A percentile compares a stretch with the other conserved stretches of the same genome.
These are phyloP conservation scores for Podaxis sp. DNA, from an alignment of 768 basidiomycete genomes.

Conservation along the genomic window DNA sequence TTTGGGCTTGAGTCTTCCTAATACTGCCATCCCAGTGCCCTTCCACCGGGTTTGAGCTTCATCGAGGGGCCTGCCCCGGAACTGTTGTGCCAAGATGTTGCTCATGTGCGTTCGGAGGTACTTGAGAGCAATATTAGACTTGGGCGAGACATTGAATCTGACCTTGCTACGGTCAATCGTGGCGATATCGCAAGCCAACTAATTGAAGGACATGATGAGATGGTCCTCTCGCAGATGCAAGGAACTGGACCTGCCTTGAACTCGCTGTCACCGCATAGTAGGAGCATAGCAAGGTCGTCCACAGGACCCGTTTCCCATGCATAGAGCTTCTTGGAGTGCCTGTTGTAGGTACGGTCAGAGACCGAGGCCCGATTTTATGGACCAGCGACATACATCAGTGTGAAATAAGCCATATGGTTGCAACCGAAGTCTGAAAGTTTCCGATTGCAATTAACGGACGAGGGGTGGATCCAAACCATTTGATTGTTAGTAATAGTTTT, in stretches of 20 bases:
- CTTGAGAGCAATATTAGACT: constrained; percentile 78
- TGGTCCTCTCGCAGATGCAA: no score
- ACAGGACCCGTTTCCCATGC: constrained; percentile 92
- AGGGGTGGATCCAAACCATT: constrained; percentile 78
- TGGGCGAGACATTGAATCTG: constrained; percentile 66
- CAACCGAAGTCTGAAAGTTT: constrained; percentile 68
- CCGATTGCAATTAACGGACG: constrained; percentile 83
- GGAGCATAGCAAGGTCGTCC: constrained; percentile 75
- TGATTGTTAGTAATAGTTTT: constrained; percentile 84
- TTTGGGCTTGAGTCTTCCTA: constrained; percentile 51
- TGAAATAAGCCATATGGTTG: constrained; percentile 81
- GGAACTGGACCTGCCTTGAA: constrained; percentile 53
- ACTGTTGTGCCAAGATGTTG: constrained; percentile 59
- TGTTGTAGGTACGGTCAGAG: constrained; percentile 24
- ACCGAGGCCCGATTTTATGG: background rate
- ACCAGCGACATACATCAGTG: constrained; percentile 62
- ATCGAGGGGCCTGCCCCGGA: constrained; percentile 58
- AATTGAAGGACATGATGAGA: background rate
- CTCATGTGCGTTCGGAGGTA: constrained; percentile 65
- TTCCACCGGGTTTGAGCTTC: constrained; percentile 70
- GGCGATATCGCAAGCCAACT: constrained; percentile 73
- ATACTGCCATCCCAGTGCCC: constrained; percentile 59
- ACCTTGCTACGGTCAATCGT: constrained; percentile 80
- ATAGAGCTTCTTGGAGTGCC: constrained; percentile 93
- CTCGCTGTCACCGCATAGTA: constrained; percentile 89